Base-by-base conservation (phyloP, 805 yeast species). In the Yarrowia yakushimensis region DNA sequence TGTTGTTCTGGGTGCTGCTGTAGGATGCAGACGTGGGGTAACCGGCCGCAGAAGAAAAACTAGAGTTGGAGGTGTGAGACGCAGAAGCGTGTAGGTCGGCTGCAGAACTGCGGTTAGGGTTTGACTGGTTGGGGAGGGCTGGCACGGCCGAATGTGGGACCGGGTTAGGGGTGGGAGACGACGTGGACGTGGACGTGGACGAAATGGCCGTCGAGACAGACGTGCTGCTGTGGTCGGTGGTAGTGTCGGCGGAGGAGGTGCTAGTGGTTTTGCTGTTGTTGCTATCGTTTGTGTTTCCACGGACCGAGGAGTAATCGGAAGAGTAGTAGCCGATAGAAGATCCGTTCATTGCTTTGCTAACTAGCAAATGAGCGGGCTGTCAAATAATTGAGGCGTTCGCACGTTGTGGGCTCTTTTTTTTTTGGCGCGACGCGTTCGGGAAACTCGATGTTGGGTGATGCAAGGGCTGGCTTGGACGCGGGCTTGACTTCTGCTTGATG, bases 1-100 rank as follows among this genome's bases (percentile, higher is more conserved):
- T 54, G 46, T 13, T 36, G 9, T 17, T 9, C 13, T 3, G 41
- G 22, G 23, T 36, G 41, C 41, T 36, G 41, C 41, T 36, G 41
- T 52, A 52, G 27, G 43, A 23, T 23, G 59, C 59, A 36, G 59
- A 52, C 59, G 59, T 52, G 59, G 59, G 59, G 59, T 52, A 52
- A 23, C 59, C 59, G 42, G 43, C 59, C 43, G 59, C 42, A 52
- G 43, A 25, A 25, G 59, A 22, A 31, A 9, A 31, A 31, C 55
- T 52, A 52, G 59, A 36, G 59, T 52, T 52, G 43, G 43, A 22
- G 41, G n/a, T 23, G 23, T 15, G 11, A 2, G 59, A 52, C 59
- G 59, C 59, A 43, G 43, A 22, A 20, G 33, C 43, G 31, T 23
- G 28, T 36, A 20, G 45, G 23, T 41, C 45, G 15, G 30, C 59